Conservation (phyloP, 768 basidiomycete genomes). For the Naganishia onofrii region DNA sequence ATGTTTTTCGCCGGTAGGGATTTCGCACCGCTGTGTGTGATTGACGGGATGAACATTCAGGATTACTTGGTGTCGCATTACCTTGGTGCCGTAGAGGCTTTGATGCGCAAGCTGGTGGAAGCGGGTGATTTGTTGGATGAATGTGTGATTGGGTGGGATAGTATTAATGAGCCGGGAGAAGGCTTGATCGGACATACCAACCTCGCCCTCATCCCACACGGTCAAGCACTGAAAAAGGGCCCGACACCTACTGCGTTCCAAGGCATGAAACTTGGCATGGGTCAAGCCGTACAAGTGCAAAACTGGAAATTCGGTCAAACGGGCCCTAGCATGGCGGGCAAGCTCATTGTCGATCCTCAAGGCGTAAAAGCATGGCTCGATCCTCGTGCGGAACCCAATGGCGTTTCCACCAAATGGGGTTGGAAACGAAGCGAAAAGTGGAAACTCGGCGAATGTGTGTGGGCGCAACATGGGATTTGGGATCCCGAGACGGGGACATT, state of each 20-base stretch:
- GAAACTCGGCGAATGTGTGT: constrained; percentile 57
- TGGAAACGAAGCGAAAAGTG: constrained; percentile 68
- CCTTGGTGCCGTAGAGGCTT: constrained; percentile 68
- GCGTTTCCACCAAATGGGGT: constrained; percentile 65
- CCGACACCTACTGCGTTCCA: constrained; percentile 81
- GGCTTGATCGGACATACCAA: constrained; percentile 73
- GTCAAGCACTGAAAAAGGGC: constrained; percentile 67
- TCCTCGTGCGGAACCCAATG: constrained; percentile 52
- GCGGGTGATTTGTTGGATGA: constrained; percentile 70
- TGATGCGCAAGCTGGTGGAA: constrained; percentile 33
- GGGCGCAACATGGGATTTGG: constrained; percentile 90
- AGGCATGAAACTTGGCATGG: constrained; percentile 82
- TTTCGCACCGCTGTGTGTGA: constrained; percentile 84
- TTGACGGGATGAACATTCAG: constrained; percentile 89
- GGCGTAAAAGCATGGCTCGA: constrained; percentile 76
- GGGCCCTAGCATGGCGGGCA: constrained; percentile 72
- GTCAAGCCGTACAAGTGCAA: constrained; percentile 69
- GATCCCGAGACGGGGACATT: constrained; percentile 66
- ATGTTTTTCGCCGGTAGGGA: constrained; percentile 88
- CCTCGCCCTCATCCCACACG: constrained; percentile 61
- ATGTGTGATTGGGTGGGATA: constrained; percentile 95
- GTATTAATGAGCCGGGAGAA: constrained; percentile 88
- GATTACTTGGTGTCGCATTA: constrained; percentile 78
- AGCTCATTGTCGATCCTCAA: constrained; percentile 77
- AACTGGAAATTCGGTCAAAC: constrained; percentile 74